Percentiles rank a stretch among this genome's conserved stretches.
Evolutionary conservation across 768 basidiomycete genomes (phyloP).

Genomic region (Leucocoprinus sp.): DNA sequence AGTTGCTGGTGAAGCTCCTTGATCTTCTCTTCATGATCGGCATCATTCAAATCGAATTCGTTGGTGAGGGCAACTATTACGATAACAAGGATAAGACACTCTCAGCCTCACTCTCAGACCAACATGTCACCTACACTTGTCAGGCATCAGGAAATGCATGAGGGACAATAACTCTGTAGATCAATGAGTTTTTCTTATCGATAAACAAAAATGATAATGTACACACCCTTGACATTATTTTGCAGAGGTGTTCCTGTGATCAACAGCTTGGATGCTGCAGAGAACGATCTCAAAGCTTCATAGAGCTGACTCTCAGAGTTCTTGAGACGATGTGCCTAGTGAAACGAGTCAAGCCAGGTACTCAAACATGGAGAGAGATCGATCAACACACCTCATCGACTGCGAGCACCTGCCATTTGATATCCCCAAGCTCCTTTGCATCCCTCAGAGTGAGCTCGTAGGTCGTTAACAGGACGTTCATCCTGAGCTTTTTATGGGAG

Average conservation of each 20-base stretch:
- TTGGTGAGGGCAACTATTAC: conserved; percentile 77
- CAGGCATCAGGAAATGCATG: conserved; percentile 99
- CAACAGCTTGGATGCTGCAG: conserved; percentile 84
- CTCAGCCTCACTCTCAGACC: no score
- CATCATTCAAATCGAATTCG: conserved; percentile 93
- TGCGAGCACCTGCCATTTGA: conserved; percentile 95
- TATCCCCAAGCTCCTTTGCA: conserved; percentile 76
- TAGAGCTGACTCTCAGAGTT: conserved; percentile 97
- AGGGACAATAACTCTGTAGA: conserved; percentile 79
- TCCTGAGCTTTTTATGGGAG: conserved; percentile 83
- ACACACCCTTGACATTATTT: conserved; percentile 94
- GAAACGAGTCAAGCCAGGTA: conserved; percentile 12
- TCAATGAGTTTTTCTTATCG: conserved; percentile 6
- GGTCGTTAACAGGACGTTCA: conserved; percentile 95
- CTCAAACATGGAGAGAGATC: conserved; percentile 2
- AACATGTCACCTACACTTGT: conserved; percentile 62
- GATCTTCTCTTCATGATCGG: conserved; percentile 90
- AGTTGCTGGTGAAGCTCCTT: conserved; percentile 92
- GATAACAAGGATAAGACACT: conserved; percentile 5
- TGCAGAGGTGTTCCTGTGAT: conserved; percentile 98
- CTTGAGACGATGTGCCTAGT: conserved; percentile 91
- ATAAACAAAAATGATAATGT: conserved; percentile 1
- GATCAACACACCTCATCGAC: conserved; percentile 77
- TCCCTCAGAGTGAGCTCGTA: conserved; percentile 95
- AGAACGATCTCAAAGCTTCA: conserved; percentile 85